Base-by-base conservation (phyloP, 257 asterid genomes). In the Orobanche coerulescens region DNA sequence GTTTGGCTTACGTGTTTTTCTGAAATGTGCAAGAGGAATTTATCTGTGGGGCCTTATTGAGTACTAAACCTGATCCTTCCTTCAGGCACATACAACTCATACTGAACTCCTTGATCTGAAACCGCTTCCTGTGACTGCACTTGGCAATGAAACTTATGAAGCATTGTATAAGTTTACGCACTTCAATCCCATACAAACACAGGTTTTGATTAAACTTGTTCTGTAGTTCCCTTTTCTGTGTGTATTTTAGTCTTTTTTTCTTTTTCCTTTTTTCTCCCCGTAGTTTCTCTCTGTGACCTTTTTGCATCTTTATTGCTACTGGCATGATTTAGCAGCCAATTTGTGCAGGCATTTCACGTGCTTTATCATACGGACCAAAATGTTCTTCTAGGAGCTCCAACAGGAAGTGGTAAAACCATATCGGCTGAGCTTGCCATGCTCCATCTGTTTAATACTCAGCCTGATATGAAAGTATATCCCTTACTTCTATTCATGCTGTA, bases 391-490 rank as follows among this genome's bases (percentile, higher is more conserved):
- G 98, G 98, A 76, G 96, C 97, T 72, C 97, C 98, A 2, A 92
- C 96, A 36, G 97, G 97, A 65, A 92, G 98, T 84, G 98, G 98
- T 61, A 92, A 88, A 82, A 92, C 98, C 20, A 92, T 92, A 73
- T 88, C 98, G 46, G 98, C 98, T 43, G 98, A 92, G 83, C 96
- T 92, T 81, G 96, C 98, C 65, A 86, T 92, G 95, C 95, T 92
- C 52, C 95, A 88, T 78, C 78, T 92, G 53, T 88, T 88, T 61
- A 82, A 80, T 57, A 79, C 94, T 60, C 94, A 88, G 75, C 97
- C 98, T 59, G 95, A 92, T 83, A 82, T 88, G 98, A 92, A 92
- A 95, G 98, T 83, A 62, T 43, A 51, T 22, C 18, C 10, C 4
- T 52, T 28, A 20, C 18, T 40, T 19, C 16, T 18, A 0, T 23